These are phyloP conservation scores for Yamadazyma akitaensis DNA, from an alignment of 805 yeast genomes.

Conservation along the genomic window DNA sequence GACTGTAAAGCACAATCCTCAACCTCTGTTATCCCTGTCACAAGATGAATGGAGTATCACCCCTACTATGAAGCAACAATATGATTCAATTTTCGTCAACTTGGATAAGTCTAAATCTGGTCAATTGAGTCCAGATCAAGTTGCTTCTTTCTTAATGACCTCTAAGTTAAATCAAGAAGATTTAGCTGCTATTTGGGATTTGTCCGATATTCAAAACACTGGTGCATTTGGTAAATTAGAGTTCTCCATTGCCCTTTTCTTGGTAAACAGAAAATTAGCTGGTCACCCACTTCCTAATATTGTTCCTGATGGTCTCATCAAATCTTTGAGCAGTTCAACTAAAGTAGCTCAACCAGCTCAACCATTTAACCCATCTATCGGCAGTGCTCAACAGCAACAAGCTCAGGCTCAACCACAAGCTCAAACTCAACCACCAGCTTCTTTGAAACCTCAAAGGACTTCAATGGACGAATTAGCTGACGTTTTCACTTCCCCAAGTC, in stretches of 20 bases:
- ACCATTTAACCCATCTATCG: background rate
- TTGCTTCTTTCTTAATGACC: conserved; percentile 84
- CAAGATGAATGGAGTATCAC: conserved; percentile 63
- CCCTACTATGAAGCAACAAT: conserved; percentile 68
- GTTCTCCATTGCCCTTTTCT: conserved; percentile 89
- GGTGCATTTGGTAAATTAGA: conserved; percentile 80
- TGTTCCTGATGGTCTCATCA: conserved; percentile 63
- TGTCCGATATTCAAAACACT: conserved; percentile 83
- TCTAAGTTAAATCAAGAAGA: conserved; percentile 82
- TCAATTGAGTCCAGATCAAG: conserved; percentile 66
- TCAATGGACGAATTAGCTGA: conserved; percentile 66
- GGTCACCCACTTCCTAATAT: conserved; percentile 78
- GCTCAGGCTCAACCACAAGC: background rate
- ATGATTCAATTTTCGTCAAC: conserved; percentile 72
- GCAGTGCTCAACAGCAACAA: background rate
- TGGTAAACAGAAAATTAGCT: conserved; percentile 78
- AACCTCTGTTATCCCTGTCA: conserved; percentile 3
- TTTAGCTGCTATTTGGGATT: conserved; percentile 90
- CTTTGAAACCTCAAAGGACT: conserved; percentile 37
- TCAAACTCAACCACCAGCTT: background rate
- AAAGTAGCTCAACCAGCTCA: background rate
- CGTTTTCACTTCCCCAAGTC: conserved; percentile 32
- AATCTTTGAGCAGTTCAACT: conserved; percentile 23
- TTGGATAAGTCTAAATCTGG: conserved; percentile 68
- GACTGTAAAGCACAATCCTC: conserved; percentile 29